A percentile compares a stretch with the other conserved stretches of the same genome.
These are phyloP conservation scores for Geotrichum ghanense DNA, from an alignment of 805 yeast genomes.

Conservation along the genomic window DNA sequence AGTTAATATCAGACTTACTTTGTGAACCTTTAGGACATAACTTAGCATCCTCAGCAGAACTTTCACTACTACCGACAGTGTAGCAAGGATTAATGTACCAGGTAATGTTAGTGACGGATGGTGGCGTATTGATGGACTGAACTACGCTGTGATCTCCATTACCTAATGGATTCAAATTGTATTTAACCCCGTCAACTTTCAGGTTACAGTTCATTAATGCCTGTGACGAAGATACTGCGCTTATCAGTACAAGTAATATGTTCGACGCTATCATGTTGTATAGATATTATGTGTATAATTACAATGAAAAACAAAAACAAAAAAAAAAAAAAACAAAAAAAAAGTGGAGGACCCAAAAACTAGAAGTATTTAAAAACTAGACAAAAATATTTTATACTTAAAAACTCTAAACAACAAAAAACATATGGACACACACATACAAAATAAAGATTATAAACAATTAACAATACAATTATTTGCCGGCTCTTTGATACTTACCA, in stretches of 20 bases:
- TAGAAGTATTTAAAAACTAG: too few species aligned
- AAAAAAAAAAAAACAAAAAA: too few species aligned
- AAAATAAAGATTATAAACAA: slow-evolving; percentile 2
- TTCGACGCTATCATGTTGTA: not conserved
- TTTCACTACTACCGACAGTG: slow-evolving; percentile 27
- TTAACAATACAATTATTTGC: slow-evolving; percentile 22
- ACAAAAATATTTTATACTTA: slow-evolving; percentile 1
- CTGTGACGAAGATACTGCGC: not conserved
- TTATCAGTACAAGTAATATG: not conserved
- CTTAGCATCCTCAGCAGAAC: slow-evolving; percentile 22
- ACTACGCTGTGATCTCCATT: slow-evolving; percentile 39
- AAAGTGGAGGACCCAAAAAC: not conserved
- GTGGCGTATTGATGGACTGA: slow-evolving; percentile 55
- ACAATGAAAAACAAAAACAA: too few species aligned
- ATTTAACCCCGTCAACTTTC: slow-evolving; percentile 17
- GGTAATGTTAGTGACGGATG: slow-evolving; percentile 46
- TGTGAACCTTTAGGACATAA: not conserved
- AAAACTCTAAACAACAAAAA: not conserved
- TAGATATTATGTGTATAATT: not conserved
- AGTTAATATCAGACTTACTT: not conserved
- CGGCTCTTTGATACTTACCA: slow-evolving; percentile 92
- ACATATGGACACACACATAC: not conserved
- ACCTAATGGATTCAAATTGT: slow-evolving; percentile 33
- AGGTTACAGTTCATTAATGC: slow-evolving; percentile 22
- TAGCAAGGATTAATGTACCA: slow-evolving; percentile 73